Evolutionary conservation across 208 protist genomes (phyloP).

Genomic region (Crithidia bombi): DNA sequence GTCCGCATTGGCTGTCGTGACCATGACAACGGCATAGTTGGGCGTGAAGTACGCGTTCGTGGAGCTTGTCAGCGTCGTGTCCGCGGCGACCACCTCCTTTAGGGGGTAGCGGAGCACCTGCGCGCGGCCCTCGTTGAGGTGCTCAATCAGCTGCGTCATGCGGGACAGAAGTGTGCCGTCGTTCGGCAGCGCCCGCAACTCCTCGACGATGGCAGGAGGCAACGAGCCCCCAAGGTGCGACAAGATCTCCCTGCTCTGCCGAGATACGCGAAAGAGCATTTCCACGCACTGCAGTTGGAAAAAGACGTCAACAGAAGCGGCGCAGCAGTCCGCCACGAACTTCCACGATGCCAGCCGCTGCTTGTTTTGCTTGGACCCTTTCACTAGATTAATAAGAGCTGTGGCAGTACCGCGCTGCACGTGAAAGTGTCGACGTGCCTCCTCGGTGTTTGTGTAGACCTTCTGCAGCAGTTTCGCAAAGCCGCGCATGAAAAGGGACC

Average conservation of each 20-base stretch:
- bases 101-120: slow-evolving; percentile 75
- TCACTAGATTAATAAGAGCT: slow-evolving; percentile 91
- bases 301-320: slow-evolving; percentile 84
- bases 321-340: slow-evolving; percentile 75
- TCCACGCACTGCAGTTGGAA: slow-evolving; percentile 93
- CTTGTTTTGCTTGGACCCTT: slow-evolving; percentile 90
- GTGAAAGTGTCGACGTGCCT: slow-evolving; percentile 63
- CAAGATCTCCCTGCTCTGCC: slow-evolving; percentile 70
- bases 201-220: slow-evolving; percentile 39
- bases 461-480: slow-evolving; percentile 66
- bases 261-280: slow-evolving; percentile 85
- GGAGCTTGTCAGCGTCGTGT: slow-evolving; percentile 59
- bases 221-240: slow-evolving; percentile 43
- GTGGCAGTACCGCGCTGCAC: slow-evolving; percentile 74
- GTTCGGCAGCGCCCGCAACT: slow-evolving; percentile 70
- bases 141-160: slow-evolving; percentile 77
- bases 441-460: slow-evolving; percentile 54
- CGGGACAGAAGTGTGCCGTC: slow-evolving; percentile 66
- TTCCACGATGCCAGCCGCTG: slow-evolving; percentile 72
- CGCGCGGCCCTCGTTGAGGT: slow-evolving; percentile 61
- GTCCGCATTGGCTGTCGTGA: slow-evolving; percentile 78
- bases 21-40: slow-evolving; percentile 82
- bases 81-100: slow-evolving; percentile 65
- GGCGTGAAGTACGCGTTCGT: slow-evolving; percentile 84
- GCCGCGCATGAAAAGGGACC: slow-evolving; percentile 71